Evolutionary conservation across 805 yeast genomes (phyloP).

Genomic region (Spathaspora girioi): DNA sequence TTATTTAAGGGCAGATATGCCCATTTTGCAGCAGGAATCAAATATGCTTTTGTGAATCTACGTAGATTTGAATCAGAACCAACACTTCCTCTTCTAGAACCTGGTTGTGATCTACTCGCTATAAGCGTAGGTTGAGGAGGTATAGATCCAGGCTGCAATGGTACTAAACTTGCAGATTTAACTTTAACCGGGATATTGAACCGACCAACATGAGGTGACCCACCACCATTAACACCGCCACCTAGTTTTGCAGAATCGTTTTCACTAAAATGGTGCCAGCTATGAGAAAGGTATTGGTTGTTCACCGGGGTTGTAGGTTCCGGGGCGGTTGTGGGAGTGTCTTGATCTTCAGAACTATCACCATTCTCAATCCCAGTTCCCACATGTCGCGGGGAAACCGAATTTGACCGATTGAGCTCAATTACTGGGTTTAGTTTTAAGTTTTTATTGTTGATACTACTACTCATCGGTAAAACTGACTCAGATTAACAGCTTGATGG

Average conservation of each 20-base stretch:
- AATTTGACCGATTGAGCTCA: not conserved
- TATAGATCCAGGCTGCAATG: not conserved
- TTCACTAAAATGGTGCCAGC: slow-evolving; percentile 5
- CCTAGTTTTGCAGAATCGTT: not conserved
- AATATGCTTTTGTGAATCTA: slow-evolving; percentile 16
- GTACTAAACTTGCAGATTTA: not conserved
- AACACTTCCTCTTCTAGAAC: slow-evolving; percentile 7
- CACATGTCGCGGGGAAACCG: not conserved
- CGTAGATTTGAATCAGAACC: slow-evolving; percentile 13
- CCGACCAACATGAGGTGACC: not conserved
- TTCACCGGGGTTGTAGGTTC: not conserved
- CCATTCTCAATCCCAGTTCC: not conserved
- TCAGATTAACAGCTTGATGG: no score
- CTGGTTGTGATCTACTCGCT: slow-evolving; percentile 4
- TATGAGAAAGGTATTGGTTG: slow-evolving; percentile 2
- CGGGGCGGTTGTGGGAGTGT: not conserved
- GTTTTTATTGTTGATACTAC: no score
- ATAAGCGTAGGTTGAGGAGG: not conserved
- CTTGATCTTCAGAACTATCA: not conserved
- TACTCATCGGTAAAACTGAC: no score
- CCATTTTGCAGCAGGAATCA: slow-evolving; percentile 29
- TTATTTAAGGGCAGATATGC: slow-evolving; percentile 21
- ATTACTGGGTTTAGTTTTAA: no score
- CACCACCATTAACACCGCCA: no score
- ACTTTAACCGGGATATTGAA: not conserved